A percentile compares a stretch with the other conserved stretches of the same genome.
Conservation (phyloP, 371 early-diverging fungal species). For the Rhizopus arrhizus region DNA sequence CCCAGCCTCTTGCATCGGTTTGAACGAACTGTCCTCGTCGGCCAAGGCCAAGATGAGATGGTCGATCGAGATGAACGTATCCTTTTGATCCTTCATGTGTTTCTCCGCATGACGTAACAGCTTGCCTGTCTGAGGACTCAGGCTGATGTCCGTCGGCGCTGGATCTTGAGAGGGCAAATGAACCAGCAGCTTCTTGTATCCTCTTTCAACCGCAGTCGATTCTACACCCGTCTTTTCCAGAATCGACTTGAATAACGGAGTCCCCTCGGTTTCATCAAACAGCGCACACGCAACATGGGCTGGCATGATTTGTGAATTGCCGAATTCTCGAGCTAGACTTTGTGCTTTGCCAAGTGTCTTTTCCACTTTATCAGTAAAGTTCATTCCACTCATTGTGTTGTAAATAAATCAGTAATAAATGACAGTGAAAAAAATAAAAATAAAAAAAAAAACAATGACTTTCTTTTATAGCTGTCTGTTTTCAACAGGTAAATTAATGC, state of each 20-base stretch:
- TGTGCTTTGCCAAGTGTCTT: slow-evolving; percentile 67
- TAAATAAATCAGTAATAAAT: too few species aligned
- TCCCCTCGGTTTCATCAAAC: slow-evolving; percentile 71
- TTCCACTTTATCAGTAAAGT: slow-evolving; percentile 91
- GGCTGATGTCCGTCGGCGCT: slow-evolving; percentile 73
- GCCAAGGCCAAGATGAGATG: slow-evolving; percentile 82
- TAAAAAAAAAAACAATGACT: too few species aligned
- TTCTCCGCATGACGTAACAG: slow-evolving; percentile 72
- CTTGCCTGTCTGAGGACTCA: slow-evolving; percentile 65
- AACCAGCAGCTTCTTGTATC: slow-evolving; percentile 73
- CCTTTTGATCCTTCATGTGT: slow-evolving; percentile 80
- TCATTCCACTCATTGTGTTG: slow-evolving; percentile 57
- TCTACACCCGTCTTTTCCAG: slow-evolving; percentile 85
- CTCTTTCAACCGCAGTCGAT: slow-evolving; percentile 72
- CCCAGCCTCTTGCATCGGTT: slow-evolving; percentile 72
- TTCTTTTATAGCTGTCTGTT: too few species aligned
- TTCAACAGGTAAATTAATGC: too few species aligned
- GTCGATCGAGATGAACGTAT: slow-evolving; percentile 87
- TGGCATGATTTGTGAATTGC: slow-evolving; percentile 78
- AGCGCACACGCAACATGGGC: slow-evolving; percentile 82
- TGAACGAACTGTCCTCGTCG: slow-evolving; percentile 64
- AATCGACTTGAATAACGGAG: slow-evolving; percentile 68
- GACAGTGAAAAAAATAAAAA: too few species aligned
- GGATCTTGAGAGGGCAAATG: slow-evolving; percentile 88
- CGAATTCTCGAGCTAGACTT: slow-evolving; percentile 76